Evolutionary conservation across 495 filamentous ascomycete species (phyloP), one percentile per base, ranked within the genome.

Genomic region (Choiromyces venosus): DNA sequence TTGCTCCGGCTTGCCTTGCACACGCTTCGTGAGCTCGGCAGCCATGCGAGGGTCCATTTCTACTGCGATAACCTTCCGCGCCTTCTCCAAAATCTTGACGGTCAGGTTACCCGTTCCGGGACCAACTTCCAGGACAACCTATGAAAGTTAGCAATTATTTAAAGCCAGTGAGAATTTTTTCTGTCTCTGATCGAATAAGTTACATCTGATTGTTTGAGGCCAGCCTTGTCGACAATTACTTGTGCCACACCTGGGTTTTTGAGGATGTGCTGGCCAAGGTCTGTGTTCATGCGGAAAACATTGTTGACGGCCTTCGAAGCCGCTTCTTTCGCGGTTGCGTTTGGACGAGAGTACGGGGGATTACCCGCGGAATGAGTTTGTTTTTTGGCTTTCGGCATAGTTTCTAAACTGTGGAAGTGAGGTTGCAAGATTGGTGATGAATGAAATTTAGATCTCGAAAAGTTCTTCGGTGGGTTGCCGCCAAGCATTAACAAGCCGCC

Each of bases 21-120:
- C 93, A 73, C 93, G 91, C 81, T 97, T 97, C 65, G 94, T 97
- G 75, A 97, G 88, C 82, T 98, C 95, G 37, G 94, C 94, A 7
- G 94, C 94, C 95, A 97, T 98, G 79, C 94, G 87, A 65, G 94
- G 94, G 82, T 97, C 94, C 83, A 96, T 87, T 85, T 98, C 94
- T 40, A 97, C 92, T 5, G 93, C 94, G 29, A 96, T 91, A 42
- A 93, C 89, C 78, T 91, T 91, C 83, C 93, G 93, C 19, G 92
- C 92, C 78, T 91, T 90, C 72, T 94, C 92, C 37, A 97, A 84
- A 52, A 97, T 96, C 71, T 91, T 90, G 66, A 95, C 90, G 0
- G 94, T 97, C 78, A 97, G 83, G 80, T 96, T 96, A 73, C 93
- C 93, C 3, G 92, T 93, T 71, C 93, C 92, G 52, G 91, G 89